Conservation (phyloP, 257 asterid genomes). For the Linaria vulgaris region DNA sequence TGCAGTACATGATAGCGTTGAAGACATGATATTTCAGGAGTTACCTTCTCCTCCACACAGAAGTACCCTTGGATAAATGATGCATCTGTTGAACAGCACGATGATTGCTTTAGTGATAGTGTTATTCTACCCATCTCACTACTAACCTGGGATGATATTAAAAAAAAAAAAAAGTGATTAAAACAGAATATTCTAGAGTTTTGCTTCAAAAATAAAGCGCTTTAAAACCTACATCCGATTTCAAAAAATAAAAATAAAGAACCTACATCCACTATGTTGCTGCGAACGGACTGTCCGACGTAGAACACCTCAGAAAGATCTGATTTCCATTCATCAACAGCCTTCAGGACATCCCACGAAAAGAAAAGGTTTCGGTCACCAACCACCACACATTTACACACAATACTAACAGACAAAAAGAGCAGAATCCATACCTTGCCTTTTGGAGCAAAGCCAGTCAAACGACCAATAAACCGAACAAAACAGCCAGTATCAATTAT, state of each 20-base stretch:
- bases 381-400: conserved; percentile 5
- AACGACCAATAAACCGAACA: conserved; percentile 87
- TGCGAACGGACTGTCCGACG: conserved; percentile 91
- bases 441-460: conserved; percentile 97
- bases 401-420: conserved; percentile 4
- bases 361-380: neutral
- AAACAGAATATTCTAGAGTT: conserved; percentile 15
- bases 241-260: no score
- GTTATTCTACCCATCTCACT: conserved; percentile 76
- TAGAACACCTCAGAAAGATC: conserved; percentile 72
- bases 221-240: no score
- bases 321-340: conserved; percentile 65
- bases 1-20: conserved; percentile 15
- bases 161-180: conserved; percentile 23
- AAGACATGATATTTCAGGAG: neutral
- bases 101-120: conserved; percentile 82
- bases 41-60: conserved; percentile 85
- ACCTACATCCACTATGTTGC: conserved; percentile 76
- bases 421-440: conserved; percentile 53
- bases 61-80: conserved; percentile 89
- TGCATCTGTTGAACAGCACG: conserved; percentile 76
- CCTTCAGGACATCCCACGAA: conserved; percentile 51
- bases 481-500: conserved; percentile 92
- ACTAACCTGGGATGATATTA: conserved; percentile 56
- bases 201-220: conserved; percentile 6